Conservation (phyloP, 2,329 filamentous ascomycete species). For the Pestalotiopsis sp. region DNA sequence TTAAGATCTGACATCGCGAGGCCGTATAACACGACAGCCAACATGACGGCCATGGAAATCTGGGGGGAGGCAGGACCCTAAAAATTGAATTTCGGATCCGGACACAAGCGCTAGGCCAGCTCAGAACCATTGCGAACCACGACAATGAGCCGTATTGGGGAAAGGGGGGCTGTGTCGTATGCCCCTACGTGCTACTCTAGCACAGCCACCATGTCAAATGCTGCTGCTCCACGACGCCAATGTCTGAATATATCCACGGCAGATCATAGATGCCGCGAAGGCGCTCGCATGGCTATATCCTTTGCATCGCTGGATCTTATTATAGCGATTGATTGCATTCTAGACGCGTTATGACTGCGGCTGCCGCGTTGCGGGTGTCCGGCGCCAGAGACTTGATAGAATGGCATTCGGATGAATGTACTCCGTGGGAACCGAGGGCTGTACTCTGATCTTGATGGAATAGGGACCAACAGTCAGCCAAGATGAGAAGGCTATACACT, state of each 20-base stretch:
- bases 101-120: not conserved
- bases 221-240: not conserved
- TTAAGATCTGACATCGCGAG: not conserved
- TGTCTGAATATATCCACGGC: not conserved
- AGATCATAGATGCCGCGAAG: not conserved
- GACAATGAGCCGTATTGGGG: not conserved
- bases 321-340: not conserved
- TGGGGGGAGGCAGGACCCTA: not conserved
- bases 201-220: not conserved
- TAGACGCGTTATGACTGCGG: not conserved
- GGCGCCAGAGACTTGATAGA: not conserved
- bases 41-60: too few species aligned
- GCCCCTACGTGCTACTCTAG: not conserved
- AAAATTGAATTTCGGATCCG: not conserved
- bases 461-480: too few species aligned
- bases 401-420: not conserved
- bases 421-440: not conserved
- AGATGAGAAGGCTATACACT: too few species aligned
- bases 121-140: not conserved
- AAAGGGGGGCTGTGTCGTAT: not conserved
- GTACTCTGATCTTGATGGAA: not conserved
- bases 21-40: not conserved
- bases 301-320: not conserved
- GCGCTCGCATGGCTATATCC: not conserved
- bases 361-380: not conserved